A percentile compares a stretch with the other conserved stretches of the same genome.
These are phyloP conservation scores for Spizellomyces punctatus DNA, from an alignment of 192 early-diverging fungal genomes.

Conservation along the genomic window DNA sequence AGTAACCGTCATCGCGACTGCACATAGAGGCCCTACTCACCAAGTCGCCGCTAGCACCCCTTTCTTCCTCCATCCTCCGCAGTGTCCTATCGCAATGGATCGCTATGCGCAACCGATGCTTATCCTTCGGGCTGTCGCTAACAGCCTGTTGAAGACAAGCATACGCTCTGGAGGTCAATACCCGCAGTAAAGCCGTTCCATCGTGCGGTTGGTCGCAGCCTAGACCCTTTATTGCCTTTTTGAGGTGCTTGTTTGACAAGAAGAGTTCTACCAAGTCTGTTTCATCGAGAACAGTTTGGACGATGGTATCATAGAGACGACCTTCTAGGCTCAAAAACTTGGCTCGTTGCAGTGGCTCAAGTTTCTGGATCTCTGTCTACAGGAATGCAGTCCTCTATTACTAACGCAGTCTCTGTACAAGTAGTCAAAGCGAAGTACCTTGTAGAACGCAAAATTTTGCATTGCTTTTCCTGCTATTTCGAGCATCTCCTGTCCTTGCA, in stretches of 20 bases:
- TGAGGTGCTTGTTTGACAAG: constrained; percentile 14
- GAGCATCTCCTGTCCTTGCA: constrained; percentile 3
- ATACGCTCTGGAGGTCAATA: background rate
- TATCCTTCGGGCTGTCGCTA: background rate
- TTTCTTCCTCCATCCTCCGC: constrained; percentile 33
- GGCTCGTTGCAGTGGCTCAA: constrained; percentile 2
- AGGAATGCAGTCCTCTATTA: background rate
- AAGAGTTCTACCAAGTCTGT: background rate
- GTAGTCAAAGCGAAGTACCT: background rate
- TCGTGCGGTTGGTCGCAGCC: background rate
- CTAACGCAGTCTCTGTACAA: background rate
- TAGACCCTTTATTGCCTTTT: background rate
- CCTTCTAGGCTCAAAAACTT: constrained; percentile 22
- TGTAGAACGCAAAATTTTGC: constrained; percentile 6
- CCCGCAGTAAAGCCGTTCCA: too few relatives aligned
- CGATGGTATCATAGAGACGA: background rate
- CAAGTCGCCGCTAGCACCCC: too few relatives aligned
- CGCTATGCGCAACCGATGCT: constrained; percentile 3
- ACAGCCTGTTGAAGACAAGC: background rate
- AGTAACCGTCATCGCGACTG: too few relatives aligned
- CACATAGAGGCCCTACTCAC: too few relatives aligned
- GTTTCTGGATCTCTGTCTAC: constrained; percentile 3
- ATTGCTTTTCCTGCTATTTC: background rate
- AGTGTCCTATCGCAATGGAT: constrained; percentile 55
- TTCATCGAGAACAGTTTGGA: background rate